Evolutionary conservation across 2,329 filamentous ascomycete species (phyloP).

Genomic region (Penicillium sp.): DNA sequence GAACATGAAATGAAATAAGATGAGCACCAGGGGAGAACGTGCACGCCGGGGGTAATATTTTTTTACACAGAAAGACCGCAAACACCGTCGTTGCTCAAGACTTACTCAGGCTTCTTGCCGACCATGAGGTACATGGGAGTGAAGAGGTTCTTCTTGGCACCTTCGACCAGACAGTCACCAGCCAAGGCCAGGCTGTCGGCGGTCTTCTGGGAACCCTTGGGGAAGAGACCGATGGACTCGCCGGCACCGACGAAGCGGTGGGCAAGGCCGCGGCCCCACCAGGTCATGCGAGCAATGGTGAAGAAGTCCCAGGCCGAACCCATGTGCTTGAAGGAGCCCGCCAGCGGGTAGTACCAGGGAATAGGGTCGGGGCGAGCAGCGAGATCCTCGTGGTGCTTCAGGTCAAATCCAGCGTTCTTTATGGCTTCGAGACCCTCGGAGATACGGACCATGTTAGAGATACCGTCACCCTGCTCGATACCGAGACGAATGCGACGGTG

Average conservation of each 20-base stretch:
- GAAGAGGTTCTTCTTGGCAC: slow-evolving; percentile 86
- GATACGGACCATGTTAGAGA: slow-evolving; percentile 94
- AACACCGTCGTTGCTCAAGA: not conserved
- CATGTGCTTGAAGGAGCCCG: slow-evolving; percentile 81
- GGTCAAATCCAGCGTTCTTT: slow-evolving; percentile 80
- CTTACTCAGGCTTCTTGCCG: slow-evolving; percentile 71
- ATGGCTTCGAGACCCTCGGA: slow-evolving; percentile 80
- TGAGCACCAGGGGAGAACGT: slow-evolving; percentile 17
- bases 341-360: slow-evolving; percentile 93
- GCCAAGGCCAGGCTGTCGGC: slow-evolving; percentile 81
- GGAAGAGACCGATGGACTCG: slow-evolving; percentile 73
- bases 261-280: slow-evolving; percentile 70
- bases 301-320: slow-evolving; percentile 75
- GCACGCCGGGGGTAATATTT: slow-evolving; percentile 13
- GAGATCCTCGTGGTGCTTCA: slow-evolving; percentile 82
- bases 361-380: slow-evolving; percentile 71
- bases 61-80: slow-evolving; percentile 7
- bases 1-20: slow-evolving; percentile 9
- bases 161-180: slow-evolving; percentile 81
- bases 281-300: slow-evolving; percentile 86
- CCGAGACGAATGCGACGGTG: slow-evolving; percentile 90
- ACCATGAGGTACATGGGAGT: slow-evolving; percentile 99
- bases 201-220: slow-evolving; percentile 88
- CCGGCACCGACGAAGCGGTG: slow-evolving; percentile 75
- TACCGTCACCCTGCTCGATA: slow-evolving; percentile 94